These are phyloP conservation scores for Citrullus mucosospermus DNA, from an alignment of 306 rosid genomes.

Conservation along the genomic window DNA sequence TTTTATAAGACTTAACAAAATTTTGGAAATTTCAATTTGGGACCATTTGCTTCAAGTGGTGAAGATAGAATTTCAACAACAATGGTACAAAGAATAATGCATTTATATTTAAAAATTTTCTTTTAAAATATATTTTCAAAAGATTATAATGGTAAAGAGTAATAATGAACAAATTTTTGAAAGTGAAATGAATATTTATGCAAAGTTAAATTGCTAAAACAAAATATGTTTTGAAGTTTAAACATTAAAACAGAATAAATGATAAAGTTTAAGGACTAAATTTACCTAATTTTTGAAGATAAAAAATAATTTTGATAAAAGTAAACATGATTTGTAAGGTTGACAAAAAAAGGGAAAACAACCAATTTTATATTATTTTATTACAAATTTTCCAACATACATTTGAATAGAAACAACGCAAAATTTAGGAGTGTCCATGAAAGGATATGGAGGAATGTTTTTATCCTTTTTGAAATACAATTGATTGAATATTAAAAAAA, in stretches of 20 bases:
- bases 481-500: neutral
- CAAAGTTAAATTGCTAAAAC: neutral
- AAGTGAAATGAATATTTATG: neutral
- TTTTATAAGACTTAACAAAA: neutral
- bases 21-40: neutral
- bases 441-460: neutral
- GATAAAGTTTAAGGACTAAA: too few species aligned
- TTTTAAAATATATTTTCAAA: neutral
- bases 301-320: neutral
- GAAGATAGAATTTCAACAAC: neutral
- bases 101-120: neutral
- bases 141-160: neutral
- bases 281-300: neutral
- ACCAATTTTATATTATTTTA: neutral
- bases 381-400: neutral
- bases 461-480: neutral
- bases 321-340: neutral
- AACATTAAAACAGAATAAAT: neutral
- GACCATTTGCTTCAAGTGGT: neutral
- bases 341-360: neutral
- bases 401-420: neutral
- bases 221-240: neutral
- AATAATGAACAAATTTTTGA: too few species aligned
- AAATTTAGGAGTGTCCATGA: neutral
- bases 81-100: neutral